Evolutionary conservation across 2,329 filamentous ascomycete species (phyloP).

Genomic region (Ceratocystis destructans): DNA sequence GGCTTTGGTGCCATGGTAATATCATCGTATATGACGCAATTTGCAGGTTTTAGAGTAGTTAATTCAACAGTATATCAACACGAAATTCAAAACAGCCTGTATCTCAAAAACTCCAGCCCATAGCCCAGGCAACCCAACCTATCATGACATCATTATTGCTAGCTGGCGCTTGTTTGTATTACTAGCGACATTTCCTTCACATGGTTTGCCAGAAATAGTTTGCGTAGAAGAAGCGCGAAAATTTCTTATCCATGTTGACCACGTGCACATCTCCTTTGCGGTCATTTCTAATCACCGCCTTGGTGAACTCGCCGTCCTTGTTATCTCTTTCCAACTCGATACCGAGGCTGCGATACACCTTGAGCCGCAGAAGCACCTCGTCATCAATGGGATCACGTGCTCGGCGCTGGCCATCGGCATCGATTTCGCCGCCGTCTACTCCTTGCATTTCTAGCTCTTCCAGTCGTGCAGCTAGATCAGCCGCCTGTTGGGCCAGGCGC

Average conservation of each 20-base stretch:
- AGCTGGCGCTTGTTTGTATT: background rate
- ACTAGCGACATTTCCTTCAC: constrained; percentile 28
- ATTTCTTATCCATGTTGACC: constrained; percentile 85
- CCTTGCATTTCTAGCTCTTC: constrained; percentile 79
- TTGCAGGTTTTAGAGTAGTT: background rate
- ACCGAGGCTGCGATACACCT: constrained; percentile 80
- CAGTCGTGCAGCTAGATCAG: constrained; percentile 58
- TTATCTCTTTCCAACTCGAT: constrained; percentile 77
- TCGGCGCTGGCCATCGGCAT: constrained; percentile 20
- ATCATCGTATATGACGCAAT: background rate
- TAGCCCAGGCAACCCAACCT: constrained; percentile 2
- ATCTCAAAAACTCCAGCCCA: background rate
- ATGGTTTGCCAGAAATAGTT: constrained; percentile 93
- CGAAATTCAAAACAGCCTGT: background rate
- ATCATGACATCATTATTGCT: constrained; percentile 11
- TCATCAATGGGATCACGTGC: constrained; percentile 41
- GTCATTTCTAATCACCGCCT: constrained; percentile 73
- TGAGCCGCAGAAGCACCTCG: constrained; percentile 60
- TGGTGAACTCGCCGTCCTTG: constrained; percentile 61
- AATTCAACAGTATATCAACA: constrained; percentile 3
- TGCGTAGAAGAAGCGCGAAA: constrained; percentile 81
- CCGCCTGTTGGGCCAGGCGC: constrained; percentile 65
- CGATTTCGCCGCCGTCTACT: constrained; percentile 50
- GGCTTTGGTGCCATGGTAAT: constrained; percentile 7
- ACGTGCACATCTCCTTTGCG: constrained; percentile 86